phyloP scores from a whole-genome alignment of 2,329 filamentous ascomycete species.

The Aciculosporium take region DNA sequence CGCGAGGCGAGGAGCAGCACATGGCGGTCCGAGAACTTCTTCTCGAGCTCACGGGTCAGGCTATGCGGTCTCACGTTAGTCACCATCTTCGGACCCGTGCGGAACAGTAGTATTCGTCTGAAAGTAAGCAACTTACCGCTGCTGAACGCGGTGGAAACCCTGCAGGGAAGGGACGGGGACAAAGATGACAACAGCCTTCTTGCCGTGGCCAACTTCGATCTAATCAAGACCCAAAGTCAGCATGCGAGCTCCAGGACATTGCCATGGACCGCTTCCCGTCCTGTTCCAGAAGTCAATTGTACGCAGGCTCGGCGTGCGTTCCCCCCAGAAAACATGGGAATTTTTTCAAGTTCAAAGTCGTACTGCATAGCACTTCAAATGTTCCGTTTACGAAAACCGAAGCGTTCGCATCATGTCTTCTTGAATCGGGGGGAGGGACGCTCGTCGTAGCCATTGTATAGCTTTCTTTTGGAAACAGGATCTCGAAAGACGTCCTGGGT shows the following conservation, averaged over 20 bases:
- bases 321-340: constrained; percentile 8
- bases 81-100: neutral
- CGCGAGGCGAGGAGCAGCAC: constrained; percentile 97
- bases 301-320: constrained; percentile 20
- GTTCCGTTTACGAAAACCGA: constrained; percentile 8
- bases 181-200: constrained; percentile 99
- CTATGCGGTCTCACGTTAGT: constrained; percentile 31
- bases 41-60: constrained; percentile 99
- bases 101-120: neutral
- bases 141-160: constrained; percentile 99
- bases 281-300: constrained; percentile 42
- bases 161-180: constrained; percentile 97
- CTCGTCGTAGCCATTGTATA: constrained; percentile 20
- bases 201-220: constrained; percentile 99
- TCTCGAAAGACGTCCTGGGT: constrained; percentile 14
- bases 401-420: neutral
- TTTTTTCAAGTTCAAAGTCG: constrained; percentile 4
- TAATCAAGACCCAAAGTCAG: constrained; percentile 57
- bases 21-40: constrained; percentile 99
- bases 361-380: constrained; percentile 2
- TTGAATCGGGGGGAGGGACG: constrained; percentile 7
- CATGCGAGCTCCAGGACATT: constrained; percentile 60
- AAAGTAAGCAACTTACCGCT: constrained; percentile 63
- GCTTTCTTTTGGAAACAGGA: constrained; percentile 30
- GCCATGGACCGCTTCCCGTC: constrained; percentile 65